Evolutionary conservation across 371 early-diverging fungal species (phyloP), one percentile per base, ranked within the genome.

Genomic region (Coemansia sp.): DNA sequence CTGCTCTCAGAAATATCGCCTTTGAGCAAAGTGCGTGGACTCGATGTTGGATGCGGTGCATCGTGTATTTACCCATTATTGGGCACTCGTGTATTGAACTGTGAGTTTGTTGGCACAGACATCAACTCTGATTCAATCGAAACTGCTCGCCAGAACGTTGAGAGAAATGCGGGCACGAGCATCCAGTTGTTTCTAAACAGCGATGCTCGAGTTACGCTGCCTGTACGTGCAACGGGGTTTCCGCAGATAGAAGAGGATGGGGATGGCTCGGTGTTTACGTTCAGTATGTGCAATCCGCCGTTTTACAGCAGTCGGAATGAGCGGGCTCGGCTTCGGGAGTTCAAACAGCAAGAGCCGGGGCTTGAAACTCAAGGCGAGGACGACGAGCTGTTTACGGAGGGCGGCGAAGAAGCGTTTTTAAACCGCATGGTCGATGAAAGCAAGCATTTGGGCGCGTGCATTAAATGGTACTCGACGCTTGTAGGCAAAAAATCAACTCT

Each of bases 221-320:
- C 74, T 23, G 19, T 70, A 2, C 56, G 66, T 26, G 49, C 32
- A 0, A 4, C 36, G 1, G 58, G 12, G 9, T 64, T 66, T n/a
- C 61, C 65, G 8, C 28, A 44, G 19, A 5, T 13, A 1, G 7
- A 36, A 1, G 32, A 4, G 12, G 63, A 62, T 23, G 58, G 19
- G 1, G 70, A 69, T 11, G 70, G 58, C 17, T 32, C 51, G 17
- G 29, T 15, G 24, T 58, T 74, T 21, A 28, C 58, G 19, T 85
- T 85, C 44, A 62, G 65, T 28, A 84, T 87, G 85, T 85, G 85
- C 76, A 87, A 87, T 54, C 87, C 87, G 28, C 87, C 87, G 2
- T 87, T 86, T 56, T 87, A 85, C 61, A 66, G 24, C 8, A 69
- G 59, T 61, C 55, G 23, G 0, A 55, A 32, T 2, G 76, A 84